Evolutionary conservation across 495 filamentous ascomycete species (phyloP).

Genomic region (Daldinia caldariorum): DNA sequence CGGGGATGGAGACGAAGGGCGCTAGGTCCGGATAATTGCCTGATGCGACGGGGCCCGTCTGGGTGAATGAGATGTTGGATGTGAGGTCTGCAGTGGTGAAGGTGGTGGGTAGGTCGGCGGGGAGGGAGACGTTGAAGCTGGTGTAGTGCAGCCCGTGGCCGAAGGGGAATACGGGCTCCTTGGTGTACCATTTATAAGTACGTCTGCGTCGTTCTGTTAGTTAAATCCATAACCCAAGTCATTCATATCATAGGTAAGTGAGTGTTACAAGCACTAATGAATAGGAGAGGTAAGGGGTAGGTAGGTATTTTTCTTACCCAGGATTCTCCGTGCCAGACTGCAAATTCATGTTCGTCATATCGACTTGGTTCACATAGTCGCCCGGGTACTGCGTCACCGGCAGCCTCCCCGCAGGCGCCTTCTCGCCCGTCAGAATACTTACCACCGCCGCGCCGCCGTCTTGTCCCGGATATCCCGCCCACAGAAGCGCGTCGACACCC

Average conservation of each 20-base stretch:
- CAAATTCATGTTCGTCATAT: slow-evolving; percentile 57
- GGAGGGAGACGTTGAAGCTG: slow-evolving; percentile 56
- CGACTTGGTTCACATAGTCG: slow-evolving; percentile 52
- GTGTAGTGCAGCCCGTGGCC: slow-evolving; percentile 64
- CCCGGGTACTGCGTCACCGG: slow-evolving; percentile 66
- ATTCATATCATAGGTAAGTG: no score
- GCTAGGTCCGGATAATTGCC: slow-evolving; percentile 55
- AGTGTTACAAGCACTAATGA: no score
- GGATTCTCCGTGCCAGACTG: slow-evolving; percentile 50
- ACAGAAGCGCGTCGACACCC: slow-evolving; percentile 64
- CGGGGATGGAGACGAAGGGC: slow-evolving; percentile 54
- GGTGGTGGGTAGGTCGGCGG: slow-evolving; percentile 35
- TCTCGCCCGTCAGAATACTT: slow-evolving; percentile 61
- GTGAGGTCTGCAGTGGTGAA: slow-evolving; percentile 47
- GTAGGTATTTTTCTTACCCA: slow-evolving; percentile 38
- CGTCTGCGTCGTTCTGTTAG: slow-evolving; percentile 53
- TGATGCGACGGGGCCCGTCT: slow-evolving; percentile 44
- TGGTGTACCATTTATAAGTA: slow-evolving; percentile 61
- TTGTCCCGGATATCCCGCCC: slow-evolving; percentile 65
- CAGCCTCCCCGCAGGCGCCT: slow-evolving; percentile 66
- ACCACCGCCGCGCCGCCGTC: slow-evolving; percentile 64
- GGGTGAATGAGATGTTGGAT: slow-evolving; percentile 48
- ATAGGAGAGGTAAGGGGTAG: no score
- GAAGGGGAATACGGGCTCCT: slow-evolving; percentile 55
- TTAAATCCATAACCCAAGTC: background rate